Base-by-base conservation (phyloP, 352 stramenopile genomes). In the Phytophthora meadii region DNA sequence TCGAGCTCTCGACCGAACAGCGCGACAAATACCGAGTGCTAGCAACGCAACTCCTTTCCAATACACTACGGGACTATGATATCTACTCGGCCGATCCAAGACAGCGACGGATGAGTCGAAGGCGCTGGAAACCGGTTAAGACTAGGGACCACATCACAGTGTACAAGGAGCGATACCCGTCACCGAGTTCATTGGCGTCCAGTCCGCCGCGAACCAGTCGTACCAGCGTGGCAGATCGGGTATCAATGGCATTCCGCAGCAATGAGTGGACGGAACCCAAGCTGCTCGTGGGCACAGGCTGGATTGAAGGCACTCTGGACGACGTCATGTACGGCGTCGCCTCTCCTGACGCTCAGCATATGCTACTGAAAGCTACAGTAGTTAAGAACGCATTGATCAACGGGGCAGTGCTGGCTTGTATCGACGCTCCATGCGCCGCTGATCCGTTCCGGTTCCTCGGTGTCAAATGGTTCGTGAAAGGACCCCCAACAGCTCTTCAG, bases 251-350 rank as follows among this genome's bases (percentile, higher is more conserved):
- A 15, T 69, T 76, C 52, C 54, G 50, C 14, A 34, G 44, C 15
- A 62, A 49, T 24, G 67, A 80, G 48, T 81, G 76, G 72, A 73
- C 65, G 5, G 42, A 81, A 28, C 74, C 74, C 30, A 73, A 69
- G 25, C 36, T 84, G 34, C 74, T 82, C 0, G 64, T 73, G 12
- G 70, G 77, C 5, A 64, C 71, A 15, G 79, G 79, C 6, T 81
- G 65, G 53, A 73, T 87, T 48, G 69, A 61, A 48, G 73, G 69
- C 11, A 66, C 57, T 10, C 47, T 90, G 5, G 76, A 89, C 49
- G 80, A 90, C 45, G 68, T 88, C 67, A 88, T 90, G 79, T 92
- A 86, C 57, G 83, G 83, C 17, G 71, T 86, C n/a, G 17, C 66
- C 10, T 76, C 81, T 6, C 72, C 78, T 11, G 70, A 88, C 47